Conservation (phyloP, 1,284 basidiomycete genomes). For the Dichomitus squalens region DNA sequence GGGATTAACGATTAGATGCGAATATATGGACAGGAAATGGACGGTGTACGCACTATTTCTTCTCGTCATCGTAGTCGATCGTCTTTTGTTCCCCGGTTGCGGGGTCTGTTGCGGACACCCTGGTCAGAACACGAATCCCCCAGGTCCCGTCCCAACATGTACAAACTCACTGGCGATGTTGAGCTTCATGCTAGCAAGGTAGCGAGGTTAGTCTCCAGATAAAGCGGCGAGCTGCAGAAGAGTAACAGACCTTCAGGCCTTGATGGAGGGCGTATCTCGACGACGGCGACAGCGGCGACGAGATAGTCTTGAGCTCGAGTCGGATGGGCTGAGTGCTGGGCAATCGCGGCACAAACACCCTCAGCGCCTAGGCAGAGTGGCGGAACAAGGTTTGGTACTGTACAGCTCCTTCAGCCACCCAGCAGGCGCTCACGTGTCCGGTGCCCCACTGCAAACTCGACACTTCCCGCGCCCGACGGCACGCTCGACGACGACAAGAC, state of each 20-base stretch:
- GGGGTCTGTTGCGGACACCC: constrained; percentile 58
- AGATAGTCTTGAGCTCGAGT: constrained; percentile 39
- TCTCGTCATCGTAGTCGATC: constrained; percentile 94
- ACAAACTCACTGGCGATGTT: constrained; percentile 88
- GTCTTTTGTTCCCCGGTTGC: constrained; percentile 98
- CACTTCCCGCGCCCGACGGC: constrained; percentile 36
- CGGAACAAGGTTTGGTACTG: constrained; percentile 47
- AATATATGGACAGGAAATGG: background rate
- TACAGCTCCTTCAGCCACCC: constrained; percentile 42
- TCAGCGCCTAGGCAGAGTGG: constrained; percentile 26
- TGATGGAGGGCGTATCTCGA: constrained; percentile 36
- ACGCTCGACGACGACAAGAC: constrained; percentile 43
- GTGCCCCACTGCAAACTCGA: constrained; percentile 17
- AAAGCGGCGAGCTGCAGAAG: constrained; percentile 1
- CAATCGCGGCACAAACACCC: constrained; percentile 24
- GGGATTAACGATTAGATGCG: background rate
- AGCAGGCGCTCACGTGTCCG: constrained; percentile 39
- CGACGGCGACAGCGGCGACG: constrained; percentile 40
- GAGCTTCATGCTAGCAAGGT: constrained; percentile 78
- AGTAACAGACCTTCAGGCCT: constrained; percentile 30
- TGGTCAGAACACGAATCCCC: constrained; percentile 17
- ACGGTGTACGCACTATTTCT: constrained; percentile 65
- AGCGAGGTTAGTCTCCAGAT: constrained; percentile 17
- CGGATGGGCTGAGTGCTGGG: constrained; percentile 29
- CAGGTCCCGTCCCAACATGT: constrained; percentile 2